phyloP scores from a whole-genome alignment of 139 green algal species.

The Tetraselmis chui region DNA sequence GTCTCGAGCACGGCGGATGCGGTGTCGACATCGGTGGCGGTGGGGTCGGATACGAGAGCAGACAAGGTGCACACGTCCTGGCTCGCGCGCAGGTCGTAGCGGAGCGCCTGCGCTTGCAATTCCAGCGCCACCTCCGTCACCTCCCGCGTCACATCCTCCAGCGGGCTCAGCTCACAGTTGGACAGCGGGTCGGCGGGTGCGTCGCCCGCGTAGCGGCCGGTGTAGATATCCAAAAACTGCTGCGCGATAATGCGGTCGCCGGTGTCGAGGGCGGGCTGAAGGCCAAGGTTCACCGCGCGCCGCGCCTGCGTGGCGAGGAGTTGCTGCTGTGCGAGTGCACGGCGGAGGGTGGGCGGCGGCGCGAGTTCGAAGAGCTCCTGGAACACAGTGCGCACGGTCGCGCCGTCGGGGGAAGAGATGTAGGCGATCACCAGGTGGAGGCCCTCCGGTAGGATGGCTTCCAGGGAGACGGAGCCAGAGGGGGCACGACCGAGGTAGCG shows the following conservation, averaged over 20 bases:
- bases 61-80: neutral
- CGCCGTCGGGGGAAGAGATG: neutral
- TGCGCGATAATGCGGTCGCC: neutral
- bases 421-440: neutral
- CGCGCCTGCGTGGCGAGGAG: neutral
- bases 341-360: neutral
- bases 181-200: neutral
- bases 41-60: neutral
- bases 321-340: neutral
- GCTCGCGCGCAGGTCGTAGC: neutral
- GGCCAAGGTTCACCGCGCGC: neutral
- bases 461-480: neutral
- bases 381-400: neutral
- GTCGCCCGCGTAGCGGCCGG: neutral
- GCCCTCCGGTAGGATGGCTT: slow-evolving; percentile 1
- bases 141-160: neutral
- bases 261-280: neutral
- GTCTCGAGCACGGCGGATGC: neutral
- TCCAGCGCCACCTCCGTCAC: neutral
- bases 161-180: neutral
- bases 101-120: neutral
- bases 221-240: neutral
- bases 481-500: neutral
- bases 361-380: neutral
- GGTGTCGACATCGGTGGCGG: neutral